Base-by-base conservation (phyloP, 2,329 filamentous ascomycete species). In the Didymella segeticola region DNA sequence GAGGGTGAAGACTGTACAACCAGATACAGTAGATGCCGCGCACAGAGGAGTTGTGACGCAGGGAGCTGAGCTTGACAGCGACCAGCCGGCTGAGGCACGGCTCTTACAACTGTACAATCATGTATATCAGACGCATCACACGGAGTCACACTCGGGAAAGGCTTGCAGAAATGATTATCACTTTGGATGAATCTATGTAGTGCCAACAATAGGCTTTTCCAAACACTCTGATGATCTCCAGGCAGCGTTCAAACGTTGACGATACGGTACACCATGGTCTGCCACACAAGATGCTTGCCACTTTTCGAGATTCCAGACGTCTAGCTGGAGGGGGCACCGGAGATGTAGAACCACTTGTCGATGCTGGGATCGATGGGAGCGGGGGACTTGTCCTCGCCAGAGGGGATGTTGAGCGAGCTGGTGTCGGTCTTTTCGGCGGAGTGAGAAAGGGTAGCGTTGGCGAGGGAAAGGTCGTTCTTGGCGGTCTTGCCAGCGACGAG, bases 261-360 rank as follows among this genome's bases (percentile, higher is more conserved):
- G n/a, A 53, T 38, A 33, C 8, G 2, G 12, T 39, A 48, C 4
- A 22, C n/a, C 3, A 22, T 26, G 14, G 14, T 37, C 20, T 37
- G 20, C 51, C 41, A 54, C 22, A 26, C 34, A 5, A 54, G 39
- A 26, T 41, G 20, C 20, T 29, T 45, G 33, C 22, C 17, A n/a
- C 36, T 12, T n/a, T 34, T 29, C 8, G 23, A 41, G n/a, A 25
- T 37, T 23, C 47, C 51, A 51, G 33, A 60, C 30, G 5, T 58
- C 67, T 79, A 80, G 61, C 71, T 74, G 61, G 78, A 79, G 69
- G 92, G 91, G 75, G 95, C 95, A 79, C 95, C 95, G 78, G 92
- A 96, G 80, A 99, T 99, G 87, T 98, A 99, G 89, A 99, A 99
- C 95, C 95, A 99, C 88, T 99, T 99, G 87, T 99, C 95, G 75